A percentile compares a stretch with the other conserved stretches of the same genome.
These are phyloP conservation scores for Ogataea pignaliae DNA, from an alignment of 805 yeast species.

Conservation along the genomic window DNA sequence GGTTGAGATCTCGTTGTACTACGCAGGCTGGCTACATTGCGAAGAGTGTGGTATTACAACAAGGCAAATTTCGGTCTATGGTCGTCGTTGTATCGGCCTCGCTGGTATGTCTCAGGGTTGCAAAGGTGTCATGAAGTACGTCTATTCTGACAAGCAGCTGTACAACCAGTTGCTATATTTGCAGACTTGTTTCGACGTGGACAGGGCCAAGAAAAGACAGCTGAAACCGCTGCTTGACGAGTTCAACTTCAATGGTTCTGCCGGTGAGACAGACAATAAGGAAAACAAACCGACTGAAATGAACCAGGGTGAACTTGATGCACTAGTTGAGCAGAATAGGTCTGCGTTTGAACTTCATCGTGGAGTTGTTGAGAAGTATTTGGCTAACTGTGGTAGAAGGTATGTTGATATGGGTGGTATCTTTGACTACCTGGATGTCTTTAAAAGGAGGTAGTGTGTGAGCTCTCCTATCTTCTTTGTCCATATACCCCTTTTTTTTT, in stretches of 20 bases:
- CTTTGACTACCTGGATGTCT: conserved; percentile 38
- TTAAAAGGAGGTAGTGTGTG: conserved; percentile 7
- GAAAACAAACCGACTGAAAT: conserved; percentile 20
- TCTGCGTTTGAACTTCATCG: conserved; percentile 49
- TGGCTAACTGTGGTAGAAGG: conserved; percentile 80
- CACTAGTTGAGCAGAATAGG: conserved; percentile 76
- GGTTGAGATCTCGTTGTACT: conserved; percentile 65
- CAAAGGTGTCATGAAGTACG: conserved; percentile 77
- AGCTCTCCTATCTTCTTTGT: neutral
- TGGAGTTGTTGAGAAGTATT: conserved; percentile 64
- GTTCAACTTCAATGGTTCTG: no score
- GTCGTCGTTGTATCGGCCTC: conserved; percentile 72
- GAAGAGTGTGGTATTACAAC: conserved; percentile 85
- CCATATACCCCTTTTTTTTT: neutral
- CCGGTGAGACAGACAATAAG: conserved; percentile 6
- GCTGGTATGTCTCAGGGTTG: conserved; percentile 60
- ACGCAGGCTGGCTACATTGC: conserved; percentile 82
- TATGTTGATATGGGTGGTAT: conserved; percentile 81
- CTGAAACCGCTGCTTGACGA: conserved; percentile 49
- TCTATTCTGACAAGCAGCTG: conserved; percentile 71
- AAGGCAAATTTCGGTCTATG: conserved; percentile 84
- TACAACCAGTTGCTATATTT: conserved; percentile 84
- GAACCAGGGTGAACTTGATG: conserved; percentile 55
- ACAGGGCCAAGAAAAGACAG: conserved; percentile 57
- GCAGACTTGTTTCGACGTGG: conserved; percentile 74